phyloP scores from a whole-genome alignment of 306 rosid genomes.

The Fagus crenata region DNA sequence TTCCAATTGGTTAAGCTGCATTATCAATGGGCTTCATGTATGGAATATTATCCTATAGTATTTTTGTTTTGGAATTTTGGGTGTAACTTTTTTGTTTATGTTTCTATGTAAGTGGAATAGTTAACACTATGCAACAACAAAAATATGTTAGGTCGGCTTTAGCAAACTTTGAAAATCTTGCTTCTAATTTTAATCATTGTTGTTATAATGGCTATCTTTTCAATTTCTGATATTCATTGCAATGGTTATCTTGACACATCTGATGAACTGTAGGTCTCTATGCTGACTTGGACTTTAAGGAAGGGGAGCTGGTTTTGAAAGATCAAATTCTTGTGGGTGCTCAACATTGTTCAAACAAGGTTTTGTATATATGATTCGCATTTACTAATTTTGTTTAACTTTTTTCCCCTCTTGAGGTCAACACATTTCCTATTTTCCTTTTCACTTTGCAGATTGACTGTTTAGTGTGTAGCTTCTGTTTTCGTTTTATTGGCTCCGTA shows the following conservation, averaged over 20 bases:
- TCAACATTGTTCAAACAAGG: conserved; percentile 88
- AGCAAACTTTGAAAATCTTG: conserved; percentile 2
- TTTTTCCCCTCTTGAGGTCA: neutral
- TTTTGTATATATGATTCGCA: conserved; percentile 21
- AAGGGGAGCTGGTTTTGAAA: conserved; percentile 72
- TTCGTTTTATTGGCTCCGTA: conserved; percentile 78
- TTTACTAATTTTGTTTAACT: conserved; percentile 8
- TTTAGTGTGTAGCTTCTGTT: conserved; percentile 87
- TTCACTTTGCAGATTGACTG: conserved; percentile 75
- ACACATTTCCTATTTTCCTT: conserved; percentile 18
- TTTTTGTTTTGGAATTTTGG: neutral
- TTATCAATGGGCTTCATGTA: neutral
- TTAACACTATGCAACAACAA: no score
- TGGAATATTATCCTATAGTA: no score
- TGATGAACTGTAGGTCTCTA: conserved; percentile 51
- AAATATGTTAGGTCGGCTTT: neutral
- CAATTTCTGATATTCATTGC: conserved; percentile 4
- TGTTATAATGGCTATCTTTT: neutral
- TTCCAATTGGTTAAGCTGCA: neutral
- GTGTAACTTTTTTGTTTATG: neutral
- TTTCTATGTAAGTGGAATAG: neutral
- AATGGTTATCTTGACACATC: conserved; percentile 2
- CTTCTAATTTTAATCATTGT: neutral
- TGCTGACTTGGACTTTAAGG: conserved; percentile 58
- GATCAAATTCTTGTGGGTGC: conserved; percentile 76